Base-by-base conservation (phyloP, 371 early-diverging fungal species). In the Blakeslea trispora region DNA sequence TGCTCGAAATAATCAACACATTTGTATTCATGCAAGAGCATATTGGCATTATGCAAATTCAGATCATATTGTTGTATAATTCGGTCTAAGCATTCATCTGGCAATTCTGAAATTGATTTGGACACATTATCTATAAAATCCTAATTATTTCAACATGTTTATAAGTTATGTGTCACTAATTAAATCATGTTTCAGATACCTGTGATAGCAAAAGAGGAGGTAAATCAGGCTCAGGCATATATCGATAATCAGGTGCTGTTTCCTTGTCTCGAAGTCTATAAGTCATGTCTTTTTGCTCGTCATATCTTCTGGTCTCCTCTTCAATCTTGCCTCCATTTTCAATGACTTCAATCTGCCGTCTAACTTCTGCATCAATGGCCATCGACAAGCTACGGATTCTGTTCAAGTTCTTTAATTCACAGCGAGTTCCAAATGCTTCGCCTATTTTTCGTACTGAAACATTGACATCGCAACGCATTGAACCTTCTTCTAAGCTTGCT, bases 171-270 rank as follows among this genome's bases (percentile, higher is more conserved):
- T 37, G 37, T 37, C 3, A 37, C 9, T 13, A 7, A 13, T 6
- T 9, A 37, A 7, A 4, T 37, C 14, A 37, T 37, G 14, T 37
- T 37, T 13, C 14, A 37, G 37, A 37, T 31, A 86, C 75, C 19
- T 71, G 44, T 15, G 75, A 59, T 28, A 90, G 45, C 7, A 76
- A 45, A 3, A 90, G 63, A 14, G 74, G 68, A 5, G 96, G 94
- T 14, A 96, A 62, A 55, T 96, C 94, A 1, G 95, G 87, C 50
- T 96, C 96, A n/a, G 93, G 91, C 88, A 95, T 92, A 64, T 90
- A 96, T 47, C 94, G 79, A 66, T 96, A 95, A 67, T 96, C 96
- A 0, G 83, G 85, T 0, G 89, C 84, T 7, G 84, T 78, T 60
- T 96, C 95, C 65, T 96, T 96, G 43, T 83, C 77, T 50, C 96